Evolutionary conservation across 2,329 filamentous ascomycete genomes (phyloP).

Genomic region (Hymenoscyphus repandus): DNA sequence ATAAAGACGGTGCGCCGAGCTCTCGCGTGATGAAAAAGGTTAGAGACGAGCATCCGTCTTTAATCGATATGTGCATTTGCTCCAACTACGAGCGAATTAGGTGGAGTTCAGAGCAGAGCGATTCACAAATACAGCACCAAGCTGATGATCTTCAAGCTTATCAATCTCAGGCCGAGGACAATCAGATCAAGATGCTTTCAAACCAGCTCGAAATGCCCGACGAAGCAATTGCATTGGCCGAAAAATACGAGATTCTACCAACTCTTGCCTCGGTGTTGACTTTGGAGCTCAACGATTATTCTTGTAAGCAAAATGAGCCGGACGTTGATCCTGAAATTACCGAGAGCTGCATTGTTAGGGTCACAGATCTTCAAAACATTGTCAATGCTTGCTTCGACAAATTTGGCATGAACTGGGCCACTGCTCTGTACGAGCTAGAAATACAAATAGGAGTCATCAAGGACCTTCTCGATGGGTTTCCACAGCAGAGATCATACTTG

Average conservation of each 20-base stretch:
- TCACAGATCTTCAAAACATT: constrained; percentile 24
- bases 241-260: constrained; percentile 58
- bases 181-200: constrained; percentile 41
- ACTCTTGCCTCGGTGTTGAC: constrained; percentile 48
- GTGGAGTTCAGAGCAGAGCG: constrained; percentile 50
- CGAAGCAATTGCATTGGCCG: constrained; percentile 54
- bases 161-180: constrained; percentile 39
- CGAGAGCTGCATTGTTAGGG: neutral
- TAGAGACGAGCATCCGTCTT: constrained; percentile 43
- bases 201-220: constrained; percentile 47
- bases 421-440: constrained; percentile 74
- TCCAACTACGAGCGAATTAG: constrained; percentile 53
- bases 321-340: neutral
- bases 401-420: constrained; percentile 48
- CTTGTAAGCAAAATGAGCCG: neutral
- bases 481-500: constrained; percentile 64
- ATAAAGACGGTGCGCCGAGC: constrained; percentile 23
- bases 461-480: constrained; percentile 64
- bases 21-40: constrained; percentile 37
- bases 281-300: constrained; percentile 17
- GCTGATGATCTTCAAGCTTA: constrained; percentile 41
- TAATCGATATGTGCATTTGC: constrained; percentile 53
- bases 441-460: constrained; percentile 63
- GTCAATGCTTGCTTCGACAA: constrained; percentile 40
- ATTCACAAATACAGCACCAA: constrained; percentile 42